Evolutionary conservation across 805 yeast species (phyloP), one percentile per base, ranked within the genome.

Genomic region (Metschnikowia matae): DNA sequence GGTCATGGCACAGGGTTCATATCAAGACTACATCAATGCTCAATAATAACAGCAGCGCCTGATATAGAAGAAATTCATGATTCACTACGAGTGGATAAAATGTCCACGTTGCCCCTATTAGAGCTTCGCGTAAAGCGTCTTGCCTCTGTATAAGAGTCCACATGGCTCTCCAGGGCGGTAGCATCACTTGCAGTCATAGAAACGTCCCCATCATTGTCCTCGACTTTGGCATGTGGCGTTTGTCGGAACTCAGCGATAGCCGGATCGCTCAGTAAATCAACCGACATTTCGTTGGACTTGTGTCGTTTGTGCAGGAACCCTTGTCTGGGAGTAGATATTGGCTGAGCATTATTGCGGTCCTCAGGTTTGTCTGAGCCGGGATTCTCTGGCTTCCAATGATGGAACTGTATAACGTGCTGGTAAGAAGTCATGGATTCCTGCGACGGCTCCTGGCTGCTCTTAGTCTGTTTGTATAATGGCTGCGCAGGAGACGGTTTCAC

Each of bases 351-450:
- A 26, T 33, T 38, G 38, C 45, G 45, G 45, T 42, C 49, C 11
- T 52, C 55, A 10, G 34, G 13, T 33, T 33, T 44, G 15, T 53
- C 55, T 5, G 48, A 13, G 21, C 58, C 62, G 1, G 68, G 62
- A 26, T 60, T 63, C 44, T 70, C 77, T 0, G 81, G 82, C 50
- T 74, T 74, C 83, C 83, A 80, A 60, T 80, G 83, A 56, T 79
- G 82, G 61, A 80, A 79, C 56, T 79, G 83, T 32, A 79, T 75
- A 7, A 78, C 67, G 52, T 77, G 80, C 58, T 78, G 82, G 52
- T 75, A 70, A 17, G 74, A 70, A 13, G 76, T 67, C 77, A 73
- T 72, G 31, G 73, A 66, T 54, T 74, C 78, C 52, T 69, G 78
- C 17, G 68, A 61, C 32, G 71, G 73, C 6, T 66, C 69, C 41